A percentile compares a stretch with the other conserved stretches of the same genome.
Evolutionary conservation across 305 asterid species (phyloP).

Genomic region (Fraxinus velutina): DNA sequence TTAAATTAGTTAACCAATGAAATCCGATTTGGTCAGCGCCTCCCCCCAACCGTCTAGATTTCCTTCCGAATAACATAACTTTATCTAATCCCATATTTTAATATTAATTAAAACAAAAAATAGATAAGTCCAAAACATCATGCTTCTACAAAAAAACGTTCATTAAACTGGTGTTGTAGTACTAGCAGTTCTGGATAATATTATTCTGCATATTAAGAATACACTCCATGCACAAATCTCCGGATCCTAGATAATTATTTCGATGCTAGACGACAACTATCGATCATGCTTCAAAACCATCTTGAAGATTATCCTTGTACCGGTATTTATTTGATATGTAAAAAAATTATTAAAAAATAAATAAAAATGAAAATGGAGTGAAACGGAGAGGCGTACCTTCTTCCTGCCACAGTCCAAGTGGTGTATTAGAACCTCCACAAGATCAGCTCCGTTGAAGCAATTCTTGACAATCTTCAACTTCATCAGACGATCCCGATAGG

Average conservation of each 20-base stretch:
- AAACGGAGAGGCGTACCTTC: conserved; percentile 41
- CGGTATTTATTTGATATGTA: background rate
- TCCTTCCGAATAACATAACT: conserved; percentile 15
- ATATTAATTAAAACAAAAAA: background rate
- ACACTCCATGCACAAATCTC: no score
- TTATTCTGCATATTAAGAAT: no score
- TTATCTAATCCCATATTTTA: background rate
- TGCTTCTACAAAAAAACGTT: background rate
- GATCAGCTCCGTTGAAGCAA: conserved; percentile 78
- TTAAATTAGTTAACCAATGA: conserved; percentile 1
- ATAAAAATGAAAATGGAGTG: background rate
- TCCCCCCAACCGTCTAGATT: conserved; percentile 25
- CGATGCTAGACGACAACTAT: no score
- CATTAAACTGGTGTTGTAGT: no score
- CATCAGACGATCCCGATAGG: conserved; percentile 75
- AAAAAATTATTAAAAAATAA: no score
- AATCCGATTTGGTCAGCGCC: conserved; percentile 32
- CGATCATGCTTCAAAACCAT: no score
- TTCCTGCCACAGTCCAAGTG: conserved; percentile 69
- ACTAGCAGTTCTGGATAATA: no score
- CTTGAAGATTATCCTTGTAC: no score
- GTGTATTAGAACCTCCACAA: conserved; percentile 69
- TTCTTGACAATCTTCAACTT: conserved; percentile 78
- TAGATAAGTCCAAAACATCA: background rate
- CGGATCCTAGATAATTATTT: no score